A percentile compares a stretch with the other conserved stretches of the same genome.
phyloP scores from a whole-genome alignment of 371 early-diverging fungal genomes.

The Mucor plumbeus region DNA sequence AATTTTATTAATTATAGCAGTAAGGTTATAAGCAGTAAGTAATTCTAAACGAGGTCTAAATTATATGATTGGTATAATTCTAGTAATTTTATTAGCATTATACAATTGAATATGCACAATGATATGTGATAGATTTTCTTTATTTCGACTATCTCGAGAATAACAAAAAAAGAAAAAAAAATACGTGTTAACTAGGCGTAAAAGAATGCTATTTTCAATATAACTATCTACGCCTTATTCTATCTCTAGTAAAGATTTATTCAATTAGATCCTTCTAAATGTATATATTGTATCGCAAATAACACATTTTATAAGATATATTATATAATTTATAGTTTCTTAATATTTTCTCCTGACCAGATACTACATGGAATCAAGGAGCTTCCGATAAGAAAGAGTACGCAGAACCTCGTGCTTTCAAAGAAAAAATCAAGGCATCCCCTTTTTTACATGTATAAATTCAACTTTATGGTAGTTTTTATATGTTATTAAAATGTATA shows the following conservation, averaged over 20 bases:
- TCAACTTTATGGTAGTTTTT: constrained; percentile 3
- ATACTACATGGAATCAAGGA: not conserved
- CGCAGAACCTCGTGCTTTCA: constrained; percentile 13
- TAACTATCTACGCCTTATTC: no score
- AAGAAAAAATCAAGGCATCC: not conserved
- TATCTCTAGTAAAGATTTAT: no score
- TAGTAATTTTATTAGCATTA: constrained; percentile 3
- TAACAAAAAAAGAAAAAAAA: no score
- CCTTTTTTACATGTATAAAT: not conserved
- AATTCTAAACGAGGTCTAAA: constrained; percentile 1
- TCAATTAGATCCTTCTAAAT: not conserved
- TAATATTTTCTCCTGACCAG: not conserved
- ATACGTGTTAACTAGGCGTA: not conserved
- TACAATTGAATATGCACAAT: not conserved
- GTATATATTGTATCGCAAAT: not conserved
- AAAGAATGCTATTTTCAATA: no score
- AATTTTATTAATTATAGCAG: constrained; percentile 9
- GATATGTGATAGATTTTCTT: not conserved
- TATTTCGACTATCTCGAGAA: not conserved
- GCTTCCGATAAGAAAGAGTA: not conserved
- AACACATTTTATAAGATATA: not conserved
- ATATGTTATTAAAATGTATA: not conserved
- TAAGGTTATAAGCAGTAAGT: constrained; percentile 5
- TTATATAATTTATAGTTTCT: not conserved
- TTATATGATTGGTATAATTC: constrained; percentile 1